Conservation (phyloP, 495 filamentous ascomycete genomes). For the Lichina pygmaea region DNA sequence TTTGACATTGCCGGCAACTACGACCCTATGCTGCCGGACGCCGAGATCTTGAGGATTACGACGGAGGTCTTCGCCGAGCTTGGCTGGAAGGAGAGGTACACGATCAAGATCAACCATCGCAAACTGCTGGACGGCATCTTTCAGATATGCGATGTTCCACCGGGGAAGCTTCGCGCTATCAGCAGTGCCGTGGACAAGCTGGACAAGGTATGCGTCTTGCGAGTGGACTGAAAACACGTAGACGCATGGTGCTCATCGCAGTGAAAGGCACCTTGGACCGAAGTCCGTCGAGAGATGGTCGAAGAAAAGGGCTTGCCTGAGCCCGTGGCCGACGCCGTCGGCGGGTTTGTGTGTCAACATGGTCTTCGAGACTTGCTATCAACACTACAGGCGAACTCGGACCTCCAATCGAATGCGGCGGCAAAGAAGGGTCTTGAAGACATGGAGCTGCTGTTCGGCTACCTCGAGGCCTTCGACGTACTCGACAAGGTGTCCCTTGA, state of each 20-base stretch:
- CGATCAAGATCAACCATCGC: conserved; percentile 86
- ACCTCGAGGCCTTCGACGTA: conserved; percentile 50
- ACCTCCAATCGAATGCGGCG: conserved; percentile 34
- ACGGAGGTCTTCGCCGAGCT: conserved; percentile 70
- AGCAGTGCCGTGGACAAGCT: conserved; percentile 87
- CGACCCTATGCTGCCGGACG: conserved; percentile 87
- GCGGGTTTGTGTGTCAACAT: conserved; percentile 47
- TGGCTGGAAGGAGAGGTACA: conserved; percentile 42
- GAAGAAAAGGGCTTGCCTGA: conserved; percentile 63
- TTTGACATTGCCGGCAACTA: conserved; percentile 83
- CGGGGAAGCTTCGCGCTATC: conserved; percentile 62
- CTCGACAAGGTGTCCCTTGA: conserved; percentile 53
- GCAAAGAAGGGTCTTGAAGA: conserved; percentile 59
- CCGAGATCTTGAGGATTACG: conserved; percentile 68
- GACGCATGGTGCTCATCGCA: not conserved
- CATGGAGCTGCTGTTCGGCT: conserved; percentile 56
- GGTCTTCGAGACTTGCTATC: conserved; percentile 42
- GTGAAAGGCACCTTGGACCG: conserved; percentile 37
- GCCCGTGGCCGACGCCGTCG: conserved; percentile 61
- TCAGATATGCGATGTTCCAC: conserved; percentile 66
- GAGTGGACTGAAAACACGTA: no score
- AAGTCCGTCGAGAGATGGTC: conserved; percentile 78
- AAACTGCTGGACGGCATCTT: conserved; percentile 90
- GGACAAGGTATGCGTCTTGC: conserved; percentile 33
- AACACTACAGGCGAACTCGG: conserved; percentile 30